These are phyloP conservation scores for Hanseniaspora lindneri DNA, from an alignment of 805 yeast genomes.

Conservation along the genomic window DNA sequence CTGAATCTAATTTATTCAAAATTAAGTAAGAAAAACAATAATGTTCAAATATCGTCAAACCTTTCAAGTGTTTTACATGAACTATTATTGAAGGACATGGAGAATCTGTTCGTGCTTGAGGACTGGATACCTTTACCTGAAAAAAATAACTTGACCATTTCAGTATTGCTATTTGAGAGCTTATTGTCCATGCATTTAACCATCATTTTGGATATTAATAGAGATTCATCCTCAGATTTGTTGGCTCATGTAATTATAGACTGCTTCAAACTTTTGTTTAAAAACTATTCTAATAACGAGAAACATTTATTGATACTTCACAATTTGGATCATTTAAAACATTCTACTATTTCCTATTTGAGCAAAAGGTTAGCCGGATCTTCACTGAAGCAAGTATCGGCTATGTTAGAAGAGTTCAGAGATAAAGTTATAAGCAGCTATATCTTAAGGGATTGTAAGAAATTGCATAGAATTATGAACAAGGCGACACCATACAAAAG, in stretches of 20 bases:
- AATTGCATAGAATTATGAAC: slow-evolving; percentile 8
- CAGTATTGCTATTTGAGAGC: slow-evolving; percentile 3
- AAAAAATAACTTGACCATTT: slow-evolving; percentile 5
- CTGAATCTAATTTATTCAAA: neutral
- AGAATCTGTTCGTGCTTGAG: neutral
- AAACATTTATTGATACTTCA: slow-evolving; percentile 2
- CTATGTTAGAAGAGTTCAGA: neutral
- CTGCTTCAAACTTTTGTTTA: neutral
- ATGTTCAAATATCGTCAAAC: neutral
- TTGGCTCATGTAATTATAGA: neutral
- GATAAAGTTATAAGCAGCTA: neutral
- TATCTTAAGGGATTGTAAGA: slow-evolving; percentile 3
- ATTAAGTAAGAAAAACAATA: neutral
- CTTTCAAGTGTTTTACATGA: neutral
- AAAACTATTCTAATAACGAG: neutral
- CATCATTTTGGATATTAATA: neutral
- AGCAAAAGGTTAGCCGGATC: neutral
- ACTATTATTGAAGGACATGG: slow-evolving; percentile 4
- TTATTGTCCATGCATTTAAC: neutral
- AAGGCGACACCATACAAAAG: slow-evolving; percentile 1
- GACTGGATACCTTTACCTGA: slow-evolving; percentile 3
- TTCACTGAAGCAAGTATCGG: neutral
- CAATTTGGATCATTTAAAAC: slow-evolving; percentile 4
- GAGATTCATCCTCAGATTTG: neutral
- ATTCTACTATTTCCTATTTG: neutral